Base-by-base conservation (phyloP, 2,329 filamentous ascomycete species). In the Aspergillus caelatus region DNA sequence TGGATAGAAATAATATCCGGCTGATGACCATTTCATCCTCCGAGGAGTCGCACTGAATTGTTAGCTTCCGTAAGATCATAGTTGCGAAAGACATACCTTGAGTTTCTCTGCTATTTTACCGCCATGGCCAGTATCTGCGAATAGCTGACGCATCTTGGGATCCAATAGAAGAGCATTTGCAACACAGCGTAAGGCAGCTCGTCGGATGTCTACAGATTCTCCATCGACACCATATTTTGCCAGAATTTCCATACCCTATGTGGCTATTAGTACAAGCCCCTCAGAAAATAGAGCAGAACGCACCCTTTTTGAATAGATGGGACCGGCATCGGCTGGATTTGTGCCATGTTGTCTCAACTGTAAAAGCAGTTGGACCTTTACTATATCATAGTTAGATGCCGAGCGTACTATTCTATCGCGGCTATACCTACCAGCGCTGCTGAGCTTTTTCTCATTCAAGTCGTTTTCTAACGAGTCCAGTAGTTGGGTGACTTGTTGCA, bases 11-110 rank as follows among this genome's bases (percentile, higher is more conserved):
- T 19, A 96, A 80, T 50, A 96, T 87, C 58, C 93, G 86, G n/a
- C 90, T 90, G 64, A 86, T 80, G 2, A 98, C 83, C 76, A 98
- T 97, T 73, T 98, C 94, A 69, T 96, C 90, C 65, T 98, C 93
- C 61, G 86, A 84, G 69, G 84, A 89, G 65, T 93, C 90, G 62
- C 85, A 88, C 83, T 86, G 65, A 16, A 41, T 36, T 32, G 48
- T 67, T 52, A 68, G 57, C 60, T 54, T 58, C 23, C 4, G 45
- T 32, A 21, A 41, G 11, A 41, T 12, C 39, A 12, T 8, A 46
- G 23, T 8, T 11, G 58, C 30, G 55, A n/a, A 32, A 43, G 58
- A 56, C 72, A 54, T 71, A 80, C 83, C 77, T 90, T 90, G 48
- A 97, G 84, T 66, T 86, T 88, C 61, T 86, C 83, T 63, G 92